A percentile compares a stretch with the other conserved stretches of the same genome.
phyloP scores from a whole-genome alignment of 352 stramenopile species.

The Pythium aquatile region DNA sequence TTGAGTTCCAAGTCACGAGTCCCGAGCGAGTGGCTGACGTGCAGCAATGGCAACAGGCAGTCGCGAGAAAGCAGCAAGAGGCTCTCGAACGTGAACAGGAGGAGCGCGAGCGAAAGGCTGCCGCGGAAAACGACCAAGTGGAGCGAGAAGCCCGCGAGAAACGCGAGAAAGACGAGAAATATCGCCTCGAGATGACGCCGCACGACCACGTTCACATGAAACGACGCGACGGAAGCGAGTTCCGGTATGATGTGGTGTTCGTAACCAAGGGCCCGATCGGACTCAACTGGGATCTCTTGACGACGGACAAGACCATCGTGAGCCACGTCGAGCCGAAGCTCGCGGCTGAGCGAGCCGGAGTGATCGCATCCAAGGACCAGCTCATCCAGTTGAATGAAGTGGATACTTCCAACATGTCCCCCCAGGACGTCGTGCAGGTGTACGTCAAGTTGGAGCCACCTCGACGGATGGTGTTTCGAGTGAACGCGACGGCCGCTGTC shows the following conservation, averaged over 20 bases:
- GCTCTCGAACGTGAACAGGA: slow-evolving; percentile 34
- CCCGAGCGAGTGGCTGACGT: slow-evolving; percentile 32
- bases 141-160: slow-evolving; percentile 34
- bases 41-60: slow-evolving; percentile 32
- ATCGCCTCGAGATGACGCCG: slow-evolving; percentile 55
- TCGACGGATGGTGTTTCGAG: slow-evolving; percentile 53
- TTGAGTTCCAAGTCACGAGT: slow-evolving; percentile 52
- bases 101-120: slow-evolving; percentile 33
- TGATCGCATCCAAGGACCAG: slow-evolving; percentile 57
- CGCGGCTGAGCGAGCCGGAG: slow-evolving; percentile 39
- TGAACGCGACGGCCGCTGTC: slow-evolving; percentile 6
- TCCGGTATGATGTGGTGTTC: slow-evolving; percentile 69
- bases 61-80: slow-evolving; percentile 30
- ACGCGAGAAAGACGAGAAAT: slow-evolving; percentile 42
- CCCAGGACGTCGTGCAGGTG: slow-evolving; percentile 47
- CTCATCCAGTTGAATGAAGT: slow-evolving; percentile 67
- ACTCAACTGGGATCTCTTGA: slow-evolving; percentile 70
- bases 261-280: slow-evolving; percentile 52
- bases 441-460: slow-evolving; percentile 45
- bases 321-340: slow-evolving; percentile 57
- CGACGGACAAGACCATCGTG: slow-evolving; percentile 45
- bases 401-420: slow-evolving; percentile 54
- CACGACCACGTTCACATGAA: slow-evolving; percentile 40
- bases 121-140: slow-evolving; percentile 35
- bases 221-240: slow-evolving; percentile 46